These are phyloP conservation scores for Ceriops decandra DNA, from an alignment of 345 rosid species.

Conservation along the genomic window DNA sequence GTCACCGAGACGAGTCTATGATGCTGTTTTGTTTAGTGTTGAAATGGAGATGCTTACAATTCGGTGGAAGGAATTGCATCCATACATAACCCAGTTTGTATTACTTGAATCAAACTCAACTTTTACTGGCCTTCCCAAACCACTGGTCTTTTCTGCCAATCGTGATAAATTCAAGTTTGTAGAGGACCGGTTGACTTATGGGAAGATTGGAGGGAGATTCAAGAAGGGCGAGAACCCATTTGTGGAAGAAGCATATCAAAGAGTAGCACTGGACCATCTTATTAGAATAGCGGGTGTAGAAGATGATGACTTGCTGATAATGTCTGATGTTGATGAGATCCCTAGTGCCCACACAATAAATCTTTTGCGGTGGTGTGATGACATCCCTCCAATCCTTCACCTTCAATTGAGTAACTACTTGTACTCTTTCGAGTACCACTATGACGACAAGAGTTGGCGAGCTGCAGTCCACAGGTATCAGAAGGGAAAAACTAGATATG, in stretches of 20 bases:
- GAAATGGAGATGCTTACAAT: conserved; percentile 74
- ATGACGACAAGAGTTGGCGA: conserved; percentile 86
- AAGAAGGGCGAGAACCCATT: conserved; percentile 84
- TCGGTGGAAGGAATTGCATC: conserved; percentile 87
- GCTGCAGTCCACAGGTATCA: conserved; percentile 73
- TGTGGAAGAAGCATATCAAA: conserved; percentile 89
- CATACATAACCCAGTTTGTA: conserved; percentile 75
- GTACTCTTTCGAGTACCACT: conserved; percentile 71
- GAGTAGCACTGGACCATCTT: conserved; percentile 78
- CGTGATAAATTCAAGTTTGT: conserved; percentile 57
- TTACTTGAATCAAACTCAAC: conserved; percentile 93
- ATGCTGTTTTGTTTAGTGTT: conserved; percentile 80
- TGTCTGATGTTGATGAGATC: conserved; percentile 97
- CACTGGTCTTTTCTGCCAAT: conserved; percentile 52
- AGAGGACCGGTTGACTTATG: conserved; percentile 74
- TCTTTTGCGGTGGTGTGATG: conserved; percentile 89
- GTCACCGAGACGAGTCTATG: conserved; percentile 77
- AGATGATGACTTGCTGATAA: conserved; percentile 87
- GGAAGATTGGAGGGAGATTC: conserved; percentile 77
- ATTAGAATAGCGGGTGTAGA: conserved; percentile 79
- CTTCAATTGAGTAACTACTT: conserved; percentile 79
- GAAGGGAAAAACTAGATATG: conserved; percentile 64
- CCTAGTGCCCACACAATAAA: conserved; percentile 91
- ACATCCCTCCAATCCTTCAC: conserved; percentile 72
- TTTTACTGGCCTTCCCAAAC: conserved; percentile 67